Evolutionary conservation across 2,329 filamentous ascomycete genomes (phyloP).

Genomic region (Trichoderma semiorbis): DNA sequence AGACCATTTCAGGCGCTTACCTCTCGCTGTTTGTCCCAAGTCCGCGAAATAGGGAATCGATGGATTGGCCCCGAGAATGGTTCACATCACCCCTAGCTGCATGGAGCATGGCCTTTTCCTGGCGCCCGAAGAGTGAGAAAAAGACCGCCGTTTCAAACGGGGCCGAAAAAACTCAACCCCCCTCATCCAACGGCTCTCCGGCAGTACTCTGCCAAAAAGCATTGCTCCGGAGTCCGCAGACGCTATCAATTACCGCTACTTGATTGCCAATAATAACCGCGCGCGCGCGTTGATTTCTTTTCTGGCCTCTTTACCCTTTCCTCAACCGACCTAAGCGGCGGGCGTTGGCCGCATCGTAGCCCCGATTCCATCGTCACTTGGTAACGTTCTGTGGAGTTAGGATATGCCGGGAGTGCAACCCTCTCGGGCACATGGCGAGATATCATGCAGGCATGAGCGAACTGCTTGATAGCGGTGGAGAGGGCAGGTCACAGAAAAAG

Average conservation of each 20-base stretch:
- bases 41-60: conserved; percentile 13
- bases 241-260: neutral
- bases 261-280: neutral
- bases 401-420: neutral
- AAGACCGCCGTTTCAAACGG: conserved; percentile 11
- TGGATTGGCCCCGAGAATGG: neutral
- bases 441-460: neutral
- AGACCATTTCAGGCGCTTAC: neutral
- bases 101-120: neutral
- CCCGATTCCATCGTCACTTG: neutral
- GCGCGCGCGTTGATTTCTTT: neutral
- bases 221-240: neutral
- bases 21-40: neutral
- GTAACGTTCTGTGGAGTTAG: neutral
- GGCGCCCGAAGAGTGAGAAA: neutral
- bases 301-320: neutral
- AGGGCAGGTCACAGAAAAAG: neutral
- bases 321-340: neutral
- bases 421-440: neutral
- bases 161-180: neutral
- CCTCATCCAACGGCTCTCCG: conserved; percentile 1
- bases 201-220: neutral
- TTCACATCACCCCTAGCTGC: conserved; percentile 2
- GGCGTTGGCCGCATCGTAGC: neutral
- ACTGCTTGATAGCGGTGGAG: conserved; percentile 9